Base-by-base conservation (phyloP, 192 early-diverging fungal genomes). In the Allomyces macrogynus region DNA sequence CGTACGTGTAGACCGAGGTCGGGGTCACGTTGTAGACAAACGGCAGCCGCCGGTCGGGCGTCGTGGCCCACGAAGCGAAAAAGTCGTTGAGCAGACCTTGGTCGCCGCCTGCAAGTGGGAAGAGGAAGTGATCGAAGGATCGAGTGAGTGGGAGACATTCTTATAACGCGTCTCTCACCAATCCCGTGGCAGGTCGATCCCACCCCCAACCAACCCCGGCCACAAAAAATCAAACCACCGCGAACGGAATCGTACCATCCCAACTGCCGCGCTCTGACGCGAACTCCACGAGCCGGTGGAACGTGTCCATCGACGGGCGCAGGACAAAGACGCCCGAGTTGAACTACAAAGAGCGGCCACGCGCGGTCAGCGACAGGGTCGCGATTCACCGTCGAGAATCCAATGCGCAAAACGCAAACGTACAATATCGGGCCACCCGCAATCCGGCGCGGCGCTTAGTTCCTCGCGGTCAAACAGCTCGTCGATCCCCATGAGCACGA, bases 1-100 rank as follows among this genome's bases (percentile, higher is more conserved):
- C 73, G 71, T 87, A 89, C 72, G 86, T 84, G 74, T 91, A 91
- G 20, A 83, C 83, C 0, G 84, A 76, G 0, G 87, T 78, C 10
- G 89, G 89, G 0, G 89, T 91, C 24, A 89, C 85, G 71, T 97
- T 97, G 79, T 86, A 94, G 24, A 81, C 81, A 65, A 97, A 97
- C 0, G 95, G 91, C 49, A 97, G 66, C 24, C 92, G 77, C 64
- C 82, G 72, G 64, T 78, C 72, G 66, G 85, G 69, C 63, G 72
- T 61, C 23, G 75, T 69, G 9, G 70, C 74, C 1, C 84, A 75
- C 92, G 92, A 97, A 2, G 72, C 71, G 74, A 95, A 95, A 69
- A 86, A 95, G 25, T 76, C 77, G 74, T 97, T 97, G 20, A 97
- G 76, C 61, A 97, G 68, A 0, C 95, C 95, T 72, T 97, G 95